Evolutionary conservation across 345 rosid genomes (phyloP), one percentile per base, ranked within the genome.

Genomic region (Lepidium sativum): DNA sequence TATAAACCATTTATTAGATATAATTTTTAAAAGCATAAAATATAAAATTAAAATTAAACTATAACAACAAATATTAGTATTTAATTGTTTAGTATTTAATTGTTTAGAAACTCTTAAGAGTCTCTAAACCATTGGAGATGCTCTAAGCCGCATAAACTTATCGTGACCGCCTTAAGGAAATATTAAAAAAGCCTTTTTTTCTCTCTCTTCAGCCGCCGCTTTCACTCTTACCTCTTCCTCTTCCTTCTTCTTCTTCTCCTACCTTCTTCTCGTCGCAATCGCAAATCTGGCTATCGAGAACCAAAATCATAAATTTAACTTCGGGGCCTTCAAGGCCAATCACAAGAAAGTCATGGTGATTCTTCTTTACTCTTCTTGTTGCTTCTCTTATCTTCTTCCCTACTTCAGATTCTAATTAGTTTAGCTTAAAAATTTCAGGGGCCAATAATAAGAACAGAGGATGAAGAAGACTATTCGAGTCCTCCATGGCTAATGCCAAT

Each of bases 401-500:
- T 23, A 33, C 55, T 54, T 1, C 40, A 47, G 39, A 21, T 48
- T 72, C 54, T 72, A 49, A 72, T 51, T 48, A 55, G 65, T 51
- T 48, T 42, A 18, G 25, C n/a, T 42, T 65, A 4, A 1, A 21
- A n/a, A 4, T 18, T 17, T 62, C 51, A 74, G 78, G 70, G 86
- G 29, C 80, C 84, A 34, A 47, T 78, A 27, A 75, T 78, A 2
- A 71, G 77, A 78, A 75, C 80, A 63, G 83, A 74, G 5, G 71
- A 78, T 1, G 68, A 75, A 16, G 84, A 81, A 27, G 57, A 81
- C 65, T 65, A 27, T 2, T 20, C 6, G 32, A 82, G 78, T 27
- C 94, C 96, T 35, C 79, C 84, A 11, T 91, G 98, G 98, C 60
- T 91, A 75, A 75, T 70, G 52, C 88, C 98, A 53, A 75, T 91